Evolutionary conservation across 345 rosid genomes (phyloP).

Genomic region (Cochlearia excelsa): DNA sequence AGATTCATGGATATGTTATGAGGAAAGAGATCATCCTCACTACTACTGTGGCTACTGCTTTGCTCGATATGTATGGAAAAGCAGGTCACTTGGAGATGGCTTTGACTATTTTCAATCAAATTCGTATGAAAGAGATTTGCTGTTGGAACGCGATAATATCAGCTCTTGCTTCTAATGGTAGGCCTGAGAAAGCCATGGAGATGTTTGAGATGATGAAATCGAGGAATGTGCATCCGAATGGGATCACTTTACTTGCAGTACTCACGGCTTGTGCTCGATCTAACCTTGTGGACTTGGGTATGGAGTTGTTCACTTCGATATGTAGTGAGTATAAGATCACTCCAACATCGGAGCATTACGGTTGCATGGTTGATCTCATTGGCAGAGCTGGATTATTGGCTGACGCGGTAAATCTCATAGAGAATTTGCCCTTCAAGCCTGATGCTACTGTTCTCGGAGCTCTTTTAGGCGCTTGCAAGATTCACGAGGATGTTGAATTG

Average conservation of each 20-base stretch:
- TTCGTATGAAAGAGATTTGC: conserved; percentile 42
- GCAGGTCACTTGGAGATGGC: conserved; percentile 44
- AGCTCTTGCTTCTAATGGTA: conserved; percentile 52
- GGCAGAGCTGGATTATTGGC: conserved; percentile 65
- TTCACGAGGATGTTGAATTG: conserved; percentile 52
- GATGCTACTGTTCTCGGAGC: conserved; percentile 69
- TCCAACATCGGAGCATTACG: conserved; percentile 67
- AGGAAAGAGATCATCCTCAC: conserved; percentile 40
- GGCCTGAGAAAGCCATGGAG: conserved; percentile 45
- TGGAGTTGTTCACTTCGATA: conserved; percentile 45
- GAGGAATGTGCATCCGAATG: conserved; percentile 43
- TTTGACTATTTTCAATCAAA: conserved; percentile 35
- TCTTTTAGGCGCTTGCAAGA: conserved; percentile 66
- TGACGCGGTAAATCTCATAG: conserved; percentile 51
- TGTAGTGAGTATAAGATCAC: conserved; percentile 37
- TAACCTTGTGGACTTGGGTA: conserved; percentile 47
- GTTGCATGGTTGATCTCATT: conserved; percentile 74
- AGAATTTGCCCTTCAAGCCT: conserved; percentile 55
- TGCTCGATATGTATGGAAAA: conserved; percentile 69
- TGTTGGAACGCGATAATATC: conserved; percentile 58
- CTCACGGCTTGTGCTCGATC: conserved; percentile 69
- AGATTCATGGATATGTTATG: conserved; percentile 54
- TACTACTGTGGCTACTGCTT: conserved; percentile 49
- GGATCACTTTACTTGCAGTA: conserved; percentile 55
- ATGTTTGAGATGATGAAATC: conserved; percentile 57